Conservation (phyloP, 202 grass and related monocot species). For the Schoenoplectus triqueter region DNA sequence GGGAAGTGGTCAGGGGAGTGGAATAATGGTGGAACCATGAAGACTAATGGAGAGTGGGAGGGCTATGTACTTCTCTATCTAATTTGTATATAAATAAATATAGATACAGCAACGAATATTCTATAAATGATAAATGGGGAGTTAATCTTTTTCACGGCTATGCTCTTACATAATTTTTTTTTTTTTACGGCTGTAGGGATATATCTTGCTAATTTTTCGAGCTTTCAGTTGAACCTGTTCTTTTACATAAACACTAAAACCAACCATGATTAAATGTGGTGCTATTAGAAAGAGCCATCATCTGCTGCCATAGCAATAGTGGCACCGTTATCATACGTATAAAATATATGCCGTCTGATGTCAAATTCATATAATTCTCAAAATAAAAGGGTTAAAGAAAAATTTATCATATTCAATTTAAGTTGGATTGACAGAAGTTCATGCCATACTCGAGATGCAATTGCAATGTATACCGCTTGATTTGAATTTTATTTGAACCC, state of each 20-base stretch:
- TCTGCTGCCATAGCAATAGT: too few relatives aligned
- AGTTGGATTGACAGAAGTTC: too few relatives aligned
- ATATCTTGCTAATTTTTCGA: neutral
- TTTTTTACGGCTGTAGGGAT: conserved; percentile 21
- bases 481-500: too few relatives aligned
- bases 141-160: conserved; percentile 24
- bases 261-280: neutral
- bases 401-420: too few relatives aligned
- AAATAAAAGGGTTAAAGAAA: too few relatives aligned
- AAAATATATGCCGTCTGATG: too few relatives aligned
- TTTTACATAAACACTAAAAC: neutral
- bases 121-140: conserved; percentile 4
- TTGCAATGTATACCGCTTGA: too few relatives aligned
- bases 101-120: conserved; percentile 25
- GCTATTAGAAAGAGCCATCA: too few relatives aligned
- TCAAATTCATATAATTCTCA: too few relatives aligned
- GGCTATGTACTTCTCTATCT: neutral
- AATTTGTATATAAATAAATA: conserved; percentile 27
- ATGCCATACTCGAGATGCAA: too few relatives aligned
- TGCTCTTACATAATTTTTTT: conserved; percentile 1
- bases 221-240: conserved; percentile 19
- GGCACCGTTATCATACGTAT: too few relatives aligned
- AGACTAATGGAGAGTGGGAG: neutral
- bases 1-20: neutral
- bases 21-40: neutral